Evolutionary conservation across 2,329 filamentous ascomycete species (phyloP).

Genomic region (Aspergillus sp.): DNA sequence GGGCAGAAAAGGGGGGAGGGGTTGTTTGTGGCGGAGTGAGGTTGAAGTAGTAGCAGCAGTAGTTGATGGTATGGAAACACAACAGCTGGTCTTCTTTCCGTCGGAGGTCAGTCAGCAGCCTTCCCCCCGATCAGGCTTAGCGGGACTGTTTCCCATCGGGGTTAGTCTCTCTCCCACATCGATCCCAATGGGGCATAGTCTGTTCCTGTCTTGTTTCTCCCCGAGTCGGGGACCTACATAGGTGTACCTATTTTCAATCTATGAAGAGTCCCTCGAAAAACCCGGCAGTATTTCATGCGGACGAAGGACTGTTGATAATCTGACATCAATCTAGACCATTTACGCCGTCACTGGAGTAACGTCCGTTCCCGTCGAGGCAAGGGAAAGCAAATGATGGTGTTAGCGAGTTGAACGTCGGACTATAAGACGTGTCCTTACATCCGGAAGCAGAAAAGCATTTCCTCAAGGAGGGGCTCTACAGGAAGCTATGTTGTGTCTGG

Average conservation of each 20-base stretch:
- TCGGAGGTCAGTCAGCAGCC: slow-evolving; percentile 1
- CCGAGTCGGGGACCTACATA: too few relatives aligned
- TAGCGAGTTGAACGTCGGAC: not conserved
- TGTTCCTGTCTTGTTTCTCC: not conserved
- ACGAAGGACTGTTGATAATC: too few relatives aligned
- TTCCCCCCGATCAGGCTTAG: slow-evolving; percentile 15
- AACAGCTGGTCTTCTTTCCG: slow-evolving; percentile 19
- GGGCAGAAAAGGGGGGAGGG: not conserved
- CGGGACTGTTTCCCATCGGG: not conserved
- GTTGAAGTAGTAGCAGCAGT: not conserved
- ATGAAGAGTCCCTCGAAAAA: too few relatives aligned
- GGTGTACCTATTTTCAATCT: too few relatives aligned
- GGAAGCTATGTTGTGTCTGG: not conserved
- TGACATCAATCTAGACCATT: too few relatives aligned
- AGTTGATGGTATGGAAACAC: slow-evolving; percentile 10
- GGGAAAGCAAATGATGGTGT: not conserved
- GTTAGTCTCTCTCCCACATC: not conserved
- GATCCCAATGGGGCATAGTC: not conserved
- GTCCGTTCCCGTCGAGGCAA: not conserved
- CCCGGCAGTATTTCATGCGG: too few relatives aligned
- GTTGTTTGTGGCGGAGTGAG: not conserved
- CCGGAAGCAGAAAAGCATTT: not conserved
- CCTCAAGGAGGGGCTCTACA: not conserved
- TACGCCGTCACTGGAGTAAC: not conserved
- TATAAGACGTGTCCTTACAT: not conserved